These are phyloP conservation scores for Wickerhamiella bombiphila DNA, from an alignment of 805 yeast species.

Conservation along the genomic window DNA sequence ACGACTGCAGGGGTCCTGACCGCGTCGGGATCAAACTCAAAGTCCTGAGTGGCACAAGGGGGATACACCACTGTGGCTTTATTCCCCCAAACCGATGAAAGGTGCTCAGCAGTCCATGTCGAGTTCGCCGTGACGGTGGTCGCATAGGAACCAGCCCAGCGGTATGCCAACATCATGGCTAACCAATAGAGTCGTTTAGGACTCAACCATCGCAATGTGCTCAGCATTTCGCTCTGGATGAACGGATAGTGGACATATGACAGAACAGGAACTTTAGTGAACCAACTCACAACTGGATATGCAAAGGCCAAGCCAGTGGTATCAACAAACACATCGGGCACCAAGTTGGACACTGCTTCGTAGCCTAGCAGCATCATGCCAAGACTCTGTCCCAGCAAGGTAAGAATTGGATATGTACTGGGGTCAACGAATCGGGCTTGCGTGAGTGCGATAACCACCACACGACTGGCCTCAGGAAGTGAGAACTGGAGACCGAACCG, in stretches of 20 bases:
- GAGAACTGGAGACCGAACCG: constrained; percentile 41
- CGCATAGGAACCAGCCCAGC: constrained; percentile 50
- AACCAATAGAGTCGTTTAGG: constrained; percentile 58
- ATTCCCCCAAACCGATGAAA: constrained; percentile 45
- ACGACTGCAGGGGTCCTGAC: constrained; percentile 23
- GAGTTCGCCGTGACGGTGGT: constrained; percentile 64
- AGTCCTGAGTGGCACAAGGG: constrained; percentile 65
- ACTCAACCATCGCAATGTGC: constrained; percentile 12
- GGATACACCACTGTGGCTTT: constrained; percentile 52
- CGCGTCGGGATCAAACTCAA: constrained; percentile 20
- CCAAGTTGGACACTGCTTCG: constrained; percentile 51
- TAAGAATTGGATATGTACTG: constrained; percentile 58
- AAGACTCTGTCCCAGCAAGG: constrained; percentile 74
- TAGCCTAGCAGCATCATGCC: constrained; percentile 58
- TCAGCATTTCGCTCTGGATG: constrained; percentile 68
- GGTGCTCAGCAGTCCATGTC: constrained; percentile 80
- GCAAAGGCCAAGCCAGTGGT: constrained; percentile 89
- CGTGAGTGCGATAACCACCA: constrained; percentile 48
- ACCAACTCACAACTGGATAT: constrained; percentile 46
- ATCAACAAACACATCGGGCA: constrained; percentile 86
- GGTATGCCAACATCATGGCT: constrained; percentile 46
- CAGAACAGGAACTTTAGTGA: constrained; percentile 57
- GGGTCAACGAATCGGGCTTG: constrained; percentile 52
- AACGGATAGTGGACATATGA: constrained; percentile 94
- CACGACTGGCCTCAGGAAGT: constrained; percentile 32